Conservation (phyloP, 2,329 filamentous ascomycete species). For the Penicillium italicum region DNA sequence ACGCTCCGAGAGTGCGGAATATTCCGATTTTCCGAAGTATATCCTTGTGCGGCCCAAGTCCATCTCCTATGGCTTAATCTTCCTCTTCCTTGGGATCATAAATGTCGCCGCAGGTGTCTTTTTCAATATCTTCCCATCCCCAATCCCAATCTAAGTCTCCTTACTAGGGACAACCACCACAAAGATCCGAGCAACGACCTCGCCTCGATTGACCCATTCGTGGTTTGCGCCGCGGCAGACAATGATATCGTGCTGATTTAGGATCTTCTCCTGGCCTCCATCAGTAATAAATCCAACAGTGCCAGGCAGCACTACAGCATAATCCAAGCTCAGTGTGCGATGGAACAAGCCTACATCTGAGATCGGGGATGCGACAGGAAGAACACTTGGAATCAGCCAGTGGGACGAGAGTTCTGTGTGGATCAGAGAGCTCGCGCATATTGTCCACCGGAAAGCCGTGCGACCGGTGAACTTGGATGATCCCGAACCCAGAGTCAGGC, state of each 20-base stretch:
- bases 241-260: constrained; percentile 29
- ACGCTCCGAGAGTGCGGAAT: background rate
- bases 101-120: constrained; percentile 27
- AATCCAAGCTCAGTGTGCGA: constrained; percentile 32
- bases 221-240: constrained; percentile 44
- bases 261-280: constrained; percentile 26
- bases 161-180: constrained; percentile 43
- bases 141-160: constrained; percentile 39
- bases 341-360: constrained; percentile 24
- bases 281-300: constrained; percentile 27
- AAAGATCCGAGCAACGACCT: constrained; percentile 39
- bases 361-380: constrained; percentile 20
- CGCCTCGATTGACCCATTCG: constrained; percentile 43
- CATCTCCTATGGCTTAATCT: background rate
- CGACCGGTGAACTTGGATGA: constrained; percentile 28
- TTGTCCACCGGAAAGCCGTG: constrained; percentile 26
- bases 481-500: constrained; percentile 22
- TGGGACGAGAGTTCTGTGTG: constrained; percentile 22
- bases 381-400: constrained; percentile 24
- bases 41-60: too few relatives aligned
- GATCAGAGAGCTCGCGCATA: constrained; percentile 18
- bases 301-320: constrained; percentile 28
- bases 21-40: background rate
- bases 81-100: constrained; percentile 21
- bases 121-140: constrained; percentile 38